Evolutionary conservation across 805 yeast species (phyloP).

Genomic region (Sugiyamaella mastotermitis): DNA sequence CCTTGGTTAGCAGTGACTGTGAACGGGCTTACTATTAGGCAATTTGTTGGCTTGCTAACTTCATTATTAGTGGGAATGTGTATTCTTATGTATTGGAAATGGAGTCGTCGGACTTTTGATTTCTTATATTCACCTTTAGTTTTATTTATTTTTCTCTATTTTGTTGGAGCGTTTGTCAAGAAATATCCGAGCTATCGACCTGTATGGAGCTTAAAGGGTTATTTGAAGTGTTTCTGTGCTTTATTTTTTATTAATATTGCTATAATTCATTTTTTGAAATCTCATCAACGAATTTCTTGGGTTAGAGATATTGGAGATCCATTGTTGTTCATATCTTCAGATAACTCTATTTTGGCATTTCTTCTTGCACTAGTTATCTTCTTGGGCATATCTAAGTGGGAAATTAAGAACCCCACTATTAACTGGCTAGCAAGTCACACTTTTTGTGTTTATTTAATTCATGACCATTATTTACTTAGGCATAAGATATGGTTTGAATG

Average conservation of each 20-base stretch:
- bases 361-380: conserved; percentile 2
- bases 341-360: conserved; percentile 3
- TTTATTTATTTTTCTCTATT: conserved; percentile 1
- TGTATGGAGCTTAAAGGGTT: too few species aligned
- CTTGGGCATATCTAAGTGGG: neutral
- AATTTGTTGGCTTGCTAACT: conserved; percentile 4
- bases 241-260: neutral
- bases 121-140: conserved; percentile 2
- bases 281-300: neutral
- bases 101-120: neutral
- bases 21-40: neutral
- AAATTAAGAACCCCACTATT: conserved; percentile 1
- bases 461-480: conserved; percentile 3
- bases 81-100: neutral
- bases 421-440: conserved; percentile 3
- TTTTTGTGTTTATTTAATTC: conserved; percentile 7
- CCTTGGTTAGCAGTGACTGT: conserved; percentile 4
- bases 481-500: conserved; percentile 3
- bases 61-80: neutral
- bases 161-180: conserved; percentile 4
- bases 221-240: neutral
- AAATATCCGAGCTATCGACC: too few species aligned
- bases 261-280: neutral
- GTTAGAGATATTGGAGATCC: conserved; percentile 1
- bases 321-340: conserved; percentile 1